These are phyloP conservation scores for Phytophthora pluvialis DNA, from an alignment of 352 stramenopile genomes.

Conservation along the genomic window DNA sequence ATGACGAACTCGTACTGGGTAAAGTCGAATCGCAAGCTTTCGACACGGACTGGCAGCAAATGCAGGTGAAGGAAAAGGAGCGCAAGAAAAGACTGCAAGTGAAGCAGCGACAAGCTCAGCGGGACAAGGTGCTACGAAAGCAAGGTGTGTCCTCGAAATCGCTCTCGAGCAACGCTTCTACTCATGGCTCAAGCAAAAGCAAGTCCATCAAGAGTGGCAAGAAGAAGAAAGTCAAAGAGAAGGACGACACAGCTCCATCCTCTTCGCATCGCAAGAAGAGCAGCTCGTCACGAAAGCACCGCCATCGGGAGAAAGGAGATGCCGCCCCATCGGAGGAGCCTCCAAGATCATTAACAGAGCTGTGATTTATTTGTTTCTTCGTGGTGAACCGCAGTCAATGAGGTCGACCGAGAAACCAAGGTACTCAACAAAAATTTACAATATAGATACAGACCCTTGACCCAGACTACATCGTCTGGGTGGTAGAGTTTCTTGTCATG, in stretches of 20 bases:
- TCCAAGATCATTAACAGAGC: slow-evolving; percentile 44
- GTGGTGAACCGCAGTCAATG: slow-evolving; percentile 1
- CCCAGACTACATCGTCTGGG: slow-evolving; percentile 17
- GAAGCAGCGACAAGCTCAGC: slow-evolving; percentile 79
- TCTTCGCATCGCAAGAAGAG: slow-evolving; percentile 46
- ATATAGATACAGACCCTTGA: slow-evolving; percentile 30
- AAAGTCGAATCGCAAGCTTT: slow-evolving; percentile 39
- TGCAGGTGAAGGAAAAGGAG: slow-evolving; percentile 80
- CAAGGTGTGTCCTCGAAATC: slow-evolving; percentile 41
- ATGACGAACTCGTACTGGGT: slow-evolving; percentile 28
- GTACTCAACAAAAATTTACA: slow-evolving; percentile 35
- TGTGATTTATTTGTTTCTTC: slow-evolving; percentile 29
- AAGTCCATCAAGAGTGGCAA: slow-evolving; percentile 43
- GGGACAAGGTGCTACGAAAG: slow-evolving; percentile 81
- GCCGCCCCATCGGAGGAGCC: slow-evolving; percentile 17
- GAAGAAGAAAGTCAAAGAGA: slow-evolving; percentile 51
- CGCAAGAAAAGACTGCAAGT: slow-evolving; percentile 70
- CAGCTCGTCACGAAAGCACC: slow-evolving; percentile 40
- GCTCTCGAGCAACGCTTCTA: slow-evolving; percentile 14
- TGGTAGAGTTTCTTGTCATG: background rate
- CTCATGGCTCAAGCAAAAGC: slow-evolving; percentile 30
- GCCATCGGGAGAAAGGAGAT: slow-evolving; percentile 30
- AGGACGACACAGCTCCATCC: slow-evolving; percentile 21
- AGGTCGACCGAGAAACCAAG: slow-evolving; percentile 19
- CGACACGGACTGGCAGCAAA: slow-evolving; percentile 68